Percentiles rank a stretch among this genome's conserved stretches.
Conservation (phyloP, 495 filamentous ascomycete species). For the Amniculicola lignicola region DNA sequence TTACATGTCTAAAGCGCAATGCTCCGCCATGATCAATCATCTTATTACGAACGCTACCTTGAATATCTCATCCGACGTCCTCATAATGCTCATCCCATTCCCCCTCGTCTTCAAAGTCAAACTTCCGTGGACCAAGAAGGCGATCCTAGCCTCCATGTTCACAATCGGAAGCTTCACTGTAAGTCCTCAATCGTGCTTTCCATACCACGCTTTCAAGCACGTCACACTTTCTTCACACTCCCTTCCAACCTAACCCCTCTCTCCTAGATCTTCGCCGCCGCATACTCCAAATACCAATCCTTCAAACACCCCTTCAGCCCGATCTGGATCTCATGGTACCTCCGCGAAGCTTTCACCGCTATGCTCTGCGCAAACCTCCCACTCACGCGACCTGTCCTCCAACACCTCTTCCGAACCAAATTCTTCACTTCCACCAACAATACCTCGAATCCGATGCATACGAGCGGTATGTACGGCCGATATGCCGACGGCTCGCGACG, state of each 20-base stretch:
- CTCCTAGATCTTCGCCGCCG: slow-evolving; percentile 8
- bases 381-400: slow-evolving; percentile 3
- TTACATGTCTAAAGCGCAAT: slow-evolving; percentile 24
- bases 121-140: slow-evolving; percentile 49
- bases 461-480: too few species aligned
- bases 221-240: too few species aligned
- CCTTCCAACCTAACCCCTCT: too few species aligned
- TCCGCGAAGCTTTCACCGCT: slow-evolving; percentile 11
- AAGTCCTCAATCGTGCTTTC: slow-evolving; percentile 11
- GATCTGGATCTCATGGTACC: slow-evolving; percentile 4
- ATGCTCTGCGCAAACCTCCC: slow-evolving; percentile 8
- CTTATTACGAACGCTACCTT: slow-evolving; percentile 61
- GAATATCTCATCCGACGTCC: slow-evolving; percentile 60
- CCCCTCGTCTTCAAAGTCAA: slow-evolving; percentile 54
- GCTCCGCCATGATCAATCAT: slow-evolving; percentile 47
- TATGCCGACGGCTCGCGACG: too few species aligned
- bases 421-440: too few species aligned
- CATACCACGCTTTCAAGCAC: too few species aligned
- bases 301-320: slow-evolving; percentile 3
- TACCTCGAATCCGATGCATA: too few species aligned
- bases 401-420: too few species aligned
- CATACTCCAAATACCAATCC: slow-evolving; percentile 10
- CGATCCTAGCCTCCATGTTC: slow-evolving; percentile 48
- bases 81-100: slow-evolving; percentile 59
- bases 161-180: slow-evolving; percentile 56